Evolutionary conservation across 1,139 yeast genomes (phyloP), one percentile per base, ranked within the genome.

Genomic region (Kurtzmaniella natalensis): DNA sequence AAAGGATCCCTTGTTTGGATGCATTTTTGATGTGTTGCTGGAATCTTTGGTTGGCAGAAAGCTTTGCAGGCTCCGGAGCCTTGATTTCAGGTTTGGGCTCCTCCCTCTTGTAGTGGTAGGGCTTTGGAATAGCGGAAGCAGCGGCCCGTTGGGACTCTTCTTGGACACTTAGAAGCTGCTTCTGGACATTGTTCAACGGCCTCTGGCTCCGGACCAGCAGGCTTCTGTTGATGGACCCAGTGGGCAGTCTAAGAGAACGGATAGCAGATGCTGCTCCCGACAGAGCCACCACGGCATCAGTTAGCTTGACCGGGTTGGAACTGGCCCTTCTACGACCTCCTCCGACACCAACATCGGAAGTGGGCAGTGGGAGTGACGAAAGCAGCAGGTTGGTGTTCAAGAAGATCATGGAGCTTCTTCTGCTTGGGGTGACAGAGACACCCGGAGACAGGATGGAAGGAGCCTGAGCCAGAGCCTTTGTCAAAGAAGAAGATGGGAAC

Each of bases 1-100:
- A 50, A 28, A 69, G 50, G 1, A 60, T 31, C 0, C 75, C 75
- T 3, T 61, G 45, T 42, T 53, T 62, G 1, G 72, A 61, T 1
- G 70, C 73, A 38, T 61, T 59, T 32, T 60, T 48, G 28, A 69
- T 47, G 41, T 66, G 72, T 28, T 55, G 61, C 40, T 66, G 71
- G 20, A 68, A 55, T 36, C 71, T 45, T 40, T 68, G 72, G 29
- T 58, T 57, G 4, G 74, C 73, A 9, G 64, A 57, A 18, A 65
- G 43, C 33, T 43, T 47, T 6, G 38, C 19, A 3, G 41, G 23
- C n/a, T 27, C 34, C n/a, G 25, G 19, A 5, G 14, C 48, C 50
- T 7, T 31, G 19, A 3, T 39, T 33, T 7, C 30, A 16, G 3
- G 25, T 43, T 46, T 10, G n/a, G n/a, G n/a, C n/a, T n/a, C n/a